Evolutionary conservation across 2,329 filamentous ascomycete species (phyloP).

Genomic region (Aspergillus neotritici): DNA sequence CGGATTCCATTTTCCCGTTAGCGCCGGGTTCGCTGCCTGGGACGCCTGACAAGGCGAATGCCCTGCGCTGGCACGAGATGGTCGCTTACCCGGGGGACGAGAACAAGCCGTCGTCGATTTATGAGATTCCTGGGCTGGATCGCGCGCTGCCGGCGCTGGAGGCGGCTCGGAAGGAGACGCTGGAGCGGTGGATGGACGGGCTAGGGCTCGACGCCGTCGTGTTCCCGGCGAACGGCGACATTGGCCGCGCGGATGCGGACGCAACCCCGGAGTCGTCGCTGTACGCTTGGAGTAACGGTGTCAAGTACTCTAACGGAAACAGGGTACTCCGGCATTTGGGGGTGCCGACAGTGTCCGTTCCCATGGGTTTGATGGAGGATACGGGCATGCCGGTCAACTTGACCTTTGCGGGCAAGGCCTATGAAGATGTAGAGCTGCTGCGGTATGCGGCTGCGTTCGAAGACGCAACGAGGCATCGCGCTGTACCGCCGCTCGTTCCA

Average conservation of each 20-base stretch:
- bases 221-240: slow-evolving; percentile 49
- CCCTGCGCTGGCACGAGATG: slow-evolving; percentile 22
- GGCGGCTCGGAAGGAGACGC: slow-evolving; percentile 43
- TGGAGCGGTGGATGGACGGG: slow-evolving; percentile 48
- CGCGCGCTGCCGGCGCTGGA: slow-evolving; percentile 45
- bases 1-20: slow-evolving; percentile 33
- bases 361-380: slow-evolving; percentile 47
- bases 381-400: slow-evolving; percentile 50
- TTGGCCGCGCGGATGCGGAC: slow-evolving; percentile 48
- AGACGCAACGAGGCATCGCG: slow-evolving; percentile 15
- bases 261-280: slow-evolving; percentile 24
- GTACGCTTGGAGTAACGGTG: slow-evolving; percentile 46
- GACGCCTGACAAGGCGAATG: slow-evolving; percentile 19
- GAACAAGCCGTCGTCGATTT: slow-evolving; percentile 31
- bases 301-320: slow-evolving; percentile 52
- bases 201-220: slow-evolving; percentile 43
- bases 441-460: slow-evolving; percentile 26
- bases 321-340: slow-evolving; percentile 50
- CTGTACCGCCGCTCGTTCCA: slow-evolving; percentile 16
- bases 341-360: slow-evolving; percentile 49
- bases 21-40: slow-evolving; percentile 22
- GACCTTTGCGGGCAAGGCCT: slow-evolving; percentile 48
- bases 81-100: slow-evolving; percentile 18
- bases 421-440: slow-evolving; percentile 36
- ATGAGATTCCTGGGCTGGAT: slow-evolving; percentile 38